Evolutionary conservation across 768 basidiomycete species (phyloP), one percentile per base, ranked within the genome.

Genomic region (Boletales sp.): DNA sequence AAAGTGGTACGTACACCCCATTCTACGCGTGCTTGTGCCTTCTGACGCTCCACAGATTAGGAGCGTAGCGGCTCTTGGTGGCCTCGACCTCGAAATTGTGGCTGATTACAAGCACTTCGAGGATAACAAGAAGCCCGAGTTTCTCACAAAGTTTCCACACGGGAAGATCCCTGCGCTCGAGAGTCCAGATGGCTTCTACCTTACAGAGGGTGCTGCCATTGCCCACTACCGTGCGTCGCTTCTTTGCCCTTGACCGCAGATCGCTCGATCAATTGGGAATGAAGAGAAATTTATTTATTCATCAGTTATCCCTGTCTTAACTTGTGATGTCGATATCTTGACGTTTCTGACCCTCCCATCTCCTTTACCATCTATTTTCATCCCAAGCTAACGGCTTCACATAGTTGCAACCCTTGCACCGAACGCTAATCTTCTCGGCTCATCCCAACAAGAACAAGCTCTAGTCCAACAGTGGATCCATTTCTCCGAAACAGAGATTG

Each of bases 101-200:
- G 69, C 71, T 17, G 61, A 56, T 48, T 88, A 87, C 66, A 74
- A 72, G 47, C 83, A 86, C 66, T 71, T 67, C 51, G 76, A 82
- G 58, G 78, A 80, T 63, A 90, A 90, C 76, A 80, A 79, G 65
- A 81, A 79, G 62, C 77, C 85, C 0, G 85, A 83, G 30, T 90
- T 83, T 69, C 65, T 81, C 41, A 65, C 72, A 52, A 92, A 93
- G 70, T 94, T 90, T 70, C 82, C 86, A 43, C 77, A 77, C 50
- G 86, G 88, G 48, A 91, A 92, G 75, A 81, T 95, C 58, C 95
- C 97, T 24, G 85, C 87, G 34, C 79, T 87, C 46, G 90, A 93
- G 68, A 74, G 78, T 40, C 69, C 74, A 13, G 82, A 92, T 67
- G 92, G 92, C 48, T 81, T 91, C 77, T 79, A 75, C 62, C 73